Base-by-base conservation (phyloP, 1,139 yeast genomes). In the Suhomyces ambrosiae region DNA sequence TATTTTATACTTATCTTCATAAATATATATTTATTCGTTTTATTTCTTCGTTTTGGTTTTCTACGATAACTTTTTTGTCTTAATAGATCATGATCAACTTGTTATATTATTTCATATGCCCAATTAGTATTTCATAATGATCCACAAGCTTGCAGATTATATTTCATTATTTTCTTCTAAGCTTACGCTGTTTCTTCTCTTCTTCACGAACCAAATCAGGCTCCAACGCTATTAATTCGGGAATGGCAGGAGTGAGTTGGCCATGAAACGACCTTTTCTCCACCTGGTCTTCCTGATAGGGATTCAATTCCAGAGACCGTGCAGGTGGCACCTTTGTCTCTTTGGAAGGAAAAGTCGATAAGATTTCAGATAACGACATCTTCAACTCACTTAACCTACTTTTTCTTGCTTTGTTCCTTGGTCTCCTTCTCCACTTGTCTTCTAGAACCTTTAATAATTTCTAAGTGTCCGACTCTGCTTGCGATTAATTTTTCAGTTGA, bases 381-480 rank as follows among this genome's bases (percentile, higher is more conserved):
- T 6, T 23, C 22, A 7, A 19, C 22, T 9, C 22, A 19, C 22
- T n/a, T n/a, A 11, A 10, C 12, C 38, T 40, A 37, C 38, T 44
- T 42, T 47, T 47, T 45, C 38, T 46, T 48, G 33, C 46, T 47
- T 41, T 57, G 54, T 16, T 50, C 58, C 56, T 74, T 75, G 44
- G 68, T 72, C 17, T 59, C 60, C 59, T 75, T 83, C 56, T 86
- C 95, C 11, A 86, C 49, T 54, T 86, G 80, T 63, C 95, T 79
- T 69, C 97, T 81, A n/a, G 94, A 82, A 10, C 97, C 98, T 61
- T 86, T 88, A 47, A 92, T 68, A 35, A 92, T 60, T 63, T 92
- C 98, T 53, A 92, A 73, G 63, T 92, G 97, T n/a, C 98, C 98
- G 4, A 90, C 97, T 60, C 92, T 78, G 38, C 94, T 74, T 3